Conservation (phyloP, 345 rosid species). For the Lenwebbia sp. region DNA sequence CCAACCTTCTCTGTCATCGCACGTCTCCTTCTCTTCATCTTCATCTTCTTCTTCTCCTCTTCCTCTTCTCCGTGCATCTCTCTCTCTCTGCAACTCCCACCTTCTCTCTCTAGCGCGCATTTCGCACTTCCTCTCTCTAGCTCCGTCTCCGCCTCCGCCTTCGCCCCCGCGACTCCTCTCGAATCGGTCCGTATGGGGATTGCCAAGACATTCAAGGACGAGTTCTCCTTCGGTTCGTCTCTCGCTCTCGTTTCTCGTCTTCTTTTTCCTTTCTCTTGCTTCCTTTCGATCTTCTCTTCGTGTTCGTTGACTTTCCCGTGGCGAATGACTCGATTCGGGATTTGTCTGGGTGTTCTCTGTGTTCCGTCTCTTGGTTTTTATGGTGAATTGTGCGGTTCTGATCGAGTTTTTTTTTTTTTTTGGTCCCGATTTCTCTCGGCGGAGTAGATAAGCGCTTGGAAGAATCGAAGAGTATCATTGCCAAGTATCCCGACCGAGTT, state of each 20-base stretch:
- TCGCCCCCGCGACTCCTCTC: not conserved
- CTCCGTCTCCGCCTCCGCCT: not conserved
- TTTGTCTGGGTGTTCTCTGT: not conserved
- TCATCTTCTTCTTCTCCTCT: not conserved
- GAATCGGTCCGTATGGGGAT: conserved; percentile 13
- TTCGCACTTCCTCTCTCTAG: not conserved
- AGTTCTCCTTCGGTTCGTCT: conserved; percentile 18
- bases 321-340: not conserved
- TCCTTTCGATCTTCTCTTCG: not conserved
- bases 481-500: conserved; percentile 58
- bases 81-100: not conserved
- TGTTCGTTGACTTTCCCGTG: not conserved
- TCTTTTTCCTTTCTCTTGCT: not conserved
- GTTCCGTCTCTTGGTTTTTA: not conserved
- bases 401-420: not conserved
- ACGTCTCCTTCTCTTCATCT: not conserved
- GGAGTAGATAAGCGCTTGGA: conserved; percentile 40
- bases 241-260: not conserved
- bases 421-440: not conserved
- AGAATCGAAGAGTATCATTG: conserved; percentile 41
- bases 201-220: conserved; percentile 23
- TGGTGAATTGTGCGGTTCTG: not conserved
- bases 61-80: not conserved
- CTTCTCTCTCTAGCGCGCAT: not conserved
- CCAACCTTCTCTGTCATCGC: not conserved